Evolutionary conservation across 768 basidiomycete species (phyloP), one percentile per base, ranked within the genome.

Genomic region (Suillus discolor): DNA sequence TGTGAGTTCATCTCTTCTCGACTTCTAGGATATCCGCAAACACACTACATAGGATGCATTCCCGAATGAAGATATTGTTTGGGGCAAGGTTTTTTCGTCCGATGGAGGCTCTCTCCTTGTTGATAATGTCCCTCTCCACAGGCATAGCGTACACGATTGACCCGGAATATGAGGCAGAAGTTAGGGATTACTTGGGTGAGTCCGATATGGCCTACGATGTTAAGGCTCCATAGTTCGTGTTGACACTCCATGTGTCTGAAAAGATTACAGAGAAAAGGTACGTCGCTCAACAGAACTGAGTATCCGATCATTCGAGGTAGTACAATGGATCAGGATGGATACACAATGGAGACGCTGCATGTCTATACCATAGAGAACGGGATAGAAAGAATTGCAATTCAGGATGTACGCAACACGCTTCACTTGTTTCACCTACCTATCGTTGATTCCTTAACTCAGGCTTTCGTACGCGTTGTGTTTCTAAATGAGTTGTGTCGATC

Each of bases 141-240:
- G 93, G 95, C 4, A 79, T 96, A 6, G 93, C 92, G 2, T 96
- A 93, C 77, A 90, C 91, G 13, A 96, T 98, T 74, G 93, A 97
- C 68, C 89, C 91, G 0, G 81, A 75, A 13, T 87, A 89, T 67
- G 89, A 87, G 61, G 78, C 84, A 0, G 91, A 95, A 77, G 94
- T 96, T 9, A 84, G 89, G 60, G 90, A 89, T 55, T 93, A 96
- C 74, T 77, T 97, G 75, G 95, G 95, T 94, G 70, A 66, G 80
- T 62, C 36, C 20, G 15, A 11, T n/a, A 9, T 3, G 51, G 44
- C 18, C 12, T 15, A 34, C 47, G 61, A 31, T 34, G 16, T 54
- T 20, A 12, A 18, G 3, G 18, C 12, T 25, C 23, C 31, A 44
- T 12, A 23, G 28, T 49, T 6, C 20, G 47, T 38, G 47, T 66